Conservation (phyloP, 805 yeast species). For the Saturnispora zaruensis region DNA sequence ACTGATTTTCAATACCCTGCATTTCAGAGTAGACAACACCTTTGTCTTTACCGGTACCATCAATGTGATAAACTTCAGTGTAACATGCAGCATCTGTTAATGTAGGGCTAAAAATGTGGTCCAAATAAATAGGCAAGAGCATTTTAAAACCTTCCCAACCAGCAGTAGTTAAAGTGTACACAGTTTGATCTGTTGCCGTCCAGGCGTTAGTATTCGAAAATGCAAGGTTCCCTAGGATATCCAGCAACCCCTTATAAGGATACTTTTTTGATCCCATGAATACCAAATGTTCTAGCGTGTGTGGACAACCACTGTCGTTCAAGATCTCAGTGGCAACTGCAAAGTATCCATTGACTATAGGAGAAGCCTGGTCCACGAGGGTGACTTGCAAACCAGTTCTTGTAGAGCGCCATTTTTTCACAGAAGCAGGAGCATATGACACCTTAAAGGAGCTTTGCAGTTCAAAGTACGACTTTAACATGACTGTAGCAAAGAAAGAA, state of each 20-base stretch:
- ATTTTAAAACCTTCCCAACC: constrained; percentile 93
- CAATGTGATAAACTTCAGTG: constrained; percentile 93
- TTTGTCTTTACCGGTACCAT: constrained; percentile 82
- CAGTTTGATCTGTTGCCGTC: constrained; percentile 95
- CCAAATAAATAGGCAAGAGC: constrained; percentile 80
- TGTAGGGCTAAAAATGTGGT: constrained; percentile 78
- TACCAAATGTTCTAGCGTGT: constrained; percentile 86
- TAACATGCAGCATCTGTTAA: constrained; percentile 82
- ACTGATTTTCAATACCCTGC: constrained; percentile 83
- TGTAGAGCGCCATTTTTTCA: constrained; percentile 68
- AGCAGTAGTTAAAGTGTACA: constrained; percentile 82
- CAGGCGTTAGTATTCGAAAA: constrained; percentile 90
- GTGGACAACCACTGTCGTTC: constrained; percentile 89
- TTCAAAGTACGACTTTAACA: constrained; percentile 29
- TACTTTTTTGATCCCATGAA: constrained; percentile 88
- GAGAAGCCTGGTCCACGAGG: constrained; percentile 70
- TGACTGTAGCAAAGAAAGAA: not conserved
- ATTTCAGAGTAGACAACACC: constrained; percentile 97
- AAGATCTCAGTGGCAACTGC: constrained; percentile 91
- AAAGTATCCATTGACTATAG: constrained; percentile 86
- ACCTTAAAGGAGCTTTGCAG: constrained; percentile 47
- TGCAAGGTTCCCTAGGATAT: constrained; percentile 74
- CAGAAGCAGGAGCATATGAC: constrained; percentile 64
- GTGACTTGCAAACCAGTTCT: constrained; percentile 80
- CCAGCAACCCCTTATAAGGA: constrained; percentile 88